These are phyloP conservation scores for Mycena rosella DNA, from an alignment of 768 basidiomycete genomes.

Conservation along the genomic window DNA sequence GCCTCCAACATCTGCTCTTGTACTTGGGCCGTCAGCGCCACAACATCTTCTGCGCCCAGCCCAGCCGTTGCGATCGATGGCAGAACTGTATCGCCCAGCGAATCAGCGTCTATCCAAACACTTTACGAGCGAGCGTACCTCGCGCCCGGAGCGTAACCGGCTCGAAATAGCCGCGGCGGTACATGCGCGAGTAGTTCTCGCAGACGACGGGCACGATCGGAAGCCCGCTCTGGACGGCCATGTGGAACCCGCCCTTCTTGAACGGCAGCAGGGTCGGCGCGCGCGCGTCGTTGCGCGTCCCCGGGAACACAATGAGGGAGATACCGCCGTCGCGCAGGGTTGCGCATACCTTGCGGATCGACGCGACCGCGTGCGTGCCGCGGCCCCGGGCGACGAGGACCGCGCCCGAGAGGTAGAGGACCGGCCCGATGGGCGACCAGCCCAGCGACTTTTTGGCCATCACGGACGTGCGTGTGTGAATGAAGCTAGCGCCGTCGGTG, in stretches of 20 bases:
- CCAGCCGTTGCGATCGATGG: constrained; percentile 44
- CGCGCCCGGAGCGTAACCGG: constrained; percentile 42
- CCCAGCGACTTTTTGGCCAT: constrained; percentile 83
- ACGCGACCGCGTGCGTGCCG: constrained; percentile 65
- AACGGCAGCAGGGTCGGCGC: constrained; percentile 71
- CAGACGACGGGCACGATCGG: constrained; percentile 80
- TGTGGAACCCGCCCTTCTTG: constrained; percentile 87
- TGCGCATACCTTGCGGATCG: constrained; percentile 69
- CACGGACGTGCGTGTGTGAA: constrained; percentile 72
- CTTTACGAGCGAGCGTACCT: constrained; percentile 1
- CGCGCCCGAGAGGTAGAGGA: constrained; percentile 73
- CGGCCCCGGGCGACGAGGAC: constrained; percentile 79
- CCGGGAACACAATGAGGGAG: constrained; percentile 84
- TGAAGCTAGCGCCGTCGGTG: no score
- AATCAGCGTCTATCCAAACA: background rate
- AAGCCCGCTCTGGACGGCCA: constrained; percentile 80
- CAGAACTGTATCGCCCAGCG: background rate
- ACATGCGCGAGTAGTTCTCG: constrained; percentile 81
- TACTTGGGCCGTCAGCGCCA: constrained; percentile 7
- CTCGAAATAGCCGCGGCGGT: constrained; percentile 69
- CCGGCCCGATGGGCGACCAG: constrained; percentile 77
- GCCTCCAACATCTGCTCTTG: constrained; percentile 25
- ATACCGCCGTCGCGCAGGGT: constrained; percentile 67
- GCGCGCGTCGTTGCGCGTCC: constrained; percentile 62
- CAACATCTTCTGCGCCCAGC: constrained; percentile 20